Evolutionary conservation across 805 yeast species (phyloP).

Genomic region (Suhomyces faveliae): DNA sequence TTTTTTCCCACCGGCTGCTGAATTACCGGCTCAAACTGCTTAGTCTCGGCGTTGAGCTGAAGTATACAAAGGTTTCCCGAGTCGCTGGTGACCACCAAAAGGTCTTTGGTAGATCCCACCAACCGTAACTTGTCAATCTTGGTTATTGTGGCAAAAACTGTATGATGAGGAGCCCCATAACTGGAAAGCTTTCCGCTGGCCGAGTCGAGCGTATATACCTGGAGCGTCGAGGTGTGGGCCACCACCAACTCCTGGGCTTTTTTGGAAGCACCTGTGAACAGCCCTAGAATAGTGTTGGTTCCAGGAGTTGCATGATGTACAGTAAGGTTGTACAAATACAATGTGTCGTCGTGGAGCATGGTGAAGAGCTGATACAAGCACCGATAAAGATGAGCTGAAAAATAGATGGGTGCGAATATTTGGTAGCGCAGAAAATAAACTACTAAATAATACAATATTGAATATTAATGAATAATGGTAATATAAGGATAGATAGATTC

Average conservation of each 20-base stretch:
- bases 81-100: slow-evolving; percentile 70
- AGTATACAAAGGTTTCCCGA: slow-evolving; percentile 67
- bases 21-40: slow-evolving; percentile 44
- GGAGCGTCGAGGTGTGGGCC: slow-evolving; percentile 55
- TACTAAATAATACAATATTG: too few relatives aligned
- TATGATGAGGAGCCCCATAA: slow-evolving; percentile 18
- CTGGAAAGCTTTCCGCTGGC: slow-evolving; percentile 56
- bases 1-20: slow-evolving; percentile 72
- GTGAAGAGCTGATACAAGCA: background rate
- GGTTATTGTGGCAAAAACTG: slow-evolving; percentile 57
- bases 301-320: slow-evolving; percentile 59
- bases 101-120: slow-evolving; percentile 55
- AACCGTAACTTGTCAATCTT: slow-evolving; percentile 49
- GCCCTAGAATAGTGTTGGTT: slow-evolving; percentile 60
- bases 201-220: slow-evolving; percentile 51
- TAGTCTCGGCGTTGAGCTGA: slow-evolving; percentile 40
- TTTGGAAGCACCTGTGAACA: slow-evolving; percentile 49
- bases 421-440: background rate
- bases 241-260: slow-evolving; percentile 62
- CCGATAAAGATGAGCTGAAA: background rate
- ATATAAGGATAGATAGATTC: too few relatives aligned
- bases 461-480: too few relatives aligned
- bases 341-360: slow-evolving; percentile 23
- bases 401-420: background rate
- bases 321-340: slow-evolving; percentile 68